Base-by-base conservation (phyloP, 306 rosid genomes). In the Leucaena leucocephala region DNA sequence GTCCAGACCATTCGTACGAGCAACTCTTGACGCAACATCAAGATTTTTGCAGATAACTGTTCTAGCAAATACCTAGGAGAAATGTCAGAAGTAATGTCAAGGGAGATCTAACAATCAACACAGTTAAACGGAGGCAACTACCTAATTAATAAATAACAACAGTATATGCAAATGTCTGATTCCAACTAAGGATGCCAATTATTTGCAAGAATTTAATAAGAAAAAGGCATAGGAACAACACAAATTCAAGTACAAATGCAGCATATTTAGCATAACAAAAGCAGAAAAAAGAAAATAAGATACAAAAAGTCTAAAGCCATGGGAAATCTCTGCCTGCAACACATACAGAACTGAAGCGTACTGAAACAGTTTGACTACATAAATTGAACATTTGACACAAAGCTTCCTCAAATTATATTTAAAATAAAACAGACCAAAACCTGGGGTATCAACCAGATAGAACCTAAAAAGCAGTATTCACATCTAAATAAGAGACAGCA, bases 1-100 rank as follows among this genome's bases (percentile, higher is more conserved):
- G 86, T 95, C 98, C 85, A 95, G 85, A 77, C 91, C 95, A 84
- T 92, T 92, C 4, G 75, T 78, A 16, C 97, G 97, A 76, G 98
- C 97, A 85, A 95, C 95, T 86, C 85, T 88, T 67, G 97, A 90
- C 34, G 98, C 98, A 83, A 95, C 98, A 74, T 95, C 98, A 82
- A 95, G 71, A 86, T 95, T 93, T 75, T 93, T 87, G 85, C 98
- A 95, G 68, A 95, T 84, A 81, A 95, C 98, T 6, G 98, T 95
- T 84, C 98, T 92, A 52, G 94, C 94, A 87, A 95, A 95, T 44
- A 92, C 97, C 98, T 95, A 78, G n/a, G 68, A 78, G 75, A 80
- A 48, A 75, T 36, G 76, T 80, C 72, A 17, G 21, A 68, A 62
- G 72, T 46, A 58, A 68, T 50, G 84, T 76, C 50, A 81, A 79